Evolutionary conservation across 306 rosid species (phyloP), one percentile per base, ranked within the genome.

Genomic region (Quercus alba): DNA sequence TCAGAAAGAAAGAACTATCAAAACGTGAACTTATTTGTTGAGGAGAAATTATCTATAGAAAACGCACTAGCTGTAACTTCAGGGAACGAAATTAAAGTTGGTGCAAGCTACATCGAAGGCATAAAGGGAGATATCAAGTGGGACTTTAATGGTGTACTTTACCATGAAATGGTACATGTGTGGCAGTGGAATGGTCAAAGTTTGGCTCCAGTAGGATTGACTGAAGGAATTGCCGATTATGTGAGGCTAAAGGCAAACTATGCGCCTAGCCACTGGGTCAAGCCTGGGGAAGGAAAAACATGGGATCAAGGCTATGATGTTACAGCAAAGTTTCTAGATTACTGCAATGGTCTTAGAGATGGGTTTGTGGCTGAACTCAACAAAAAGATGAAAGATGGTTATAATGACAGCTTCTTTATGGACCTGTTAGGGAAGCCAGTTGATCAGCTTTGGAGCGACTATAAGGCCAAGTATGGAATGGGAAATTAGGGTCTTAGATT

Each of bases 311-410:
- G 91, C 3, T 80, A 84, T 20, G 88, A 81, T 14, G 83, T 86
- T 3, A 86, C 88, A 4, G 86, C 86, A 15, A 13, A 78, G 74
- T 88, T 88, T 75, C 12, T 88, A 55, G 91, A 88, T 30, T 83
- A 88, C 38, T 81, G 78, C 31, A 81, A 79, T 28, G 81, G 72
- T 28, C 33, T 81, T 33, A 76, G 82, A 25, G 72, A 56, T 35
- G 87, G 87, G 41, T 85, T 86, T 66, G 89, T 88, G 35, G 88
- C 80, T 28, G 88, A 86, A 44, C 20, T 84, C 51, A 86, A 88
- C 76, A 75, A 67, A 81, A 88, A 69, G 73, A 14, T 81, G 86
- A 77, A 72, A 28, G 56, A 1, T 41, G 80, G 76, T 33, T 88
- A 88, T 28, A 80, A 41, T 70, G 82, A 21, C 5, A 10, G 74